A percentile compares a stretch with the other conserved stretches of the same genome.
Conservation (phyloP, 2,329 filamentous ascomycete species). For the Drechslera avenae region DNA sequence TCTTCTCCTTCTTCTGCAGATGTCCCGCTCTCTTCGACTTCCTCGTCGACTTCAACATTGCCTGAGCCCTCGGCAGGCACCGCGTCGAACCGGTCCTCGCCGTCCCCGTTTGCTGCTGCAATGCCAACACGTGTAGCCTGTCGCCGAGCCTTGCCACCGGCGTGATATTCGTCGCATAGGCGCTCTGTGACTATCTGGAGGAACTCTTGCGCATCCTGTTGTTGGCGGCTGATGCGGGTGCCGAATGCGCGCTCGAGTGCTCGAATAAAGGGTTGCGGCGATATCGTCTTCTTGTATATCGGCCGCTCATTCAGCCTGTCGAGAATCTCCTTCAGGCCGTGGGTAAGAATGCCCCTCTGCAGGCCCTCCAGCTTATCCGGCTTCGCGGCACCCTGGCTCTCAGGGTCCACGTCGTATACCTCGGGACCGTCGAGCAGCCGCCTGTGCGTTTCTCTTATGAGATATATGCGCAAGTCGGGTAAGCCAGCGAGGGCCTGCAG, state of each 20-base stretch:
- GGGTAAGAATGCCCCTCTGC: slow-evolving; percentile 82
- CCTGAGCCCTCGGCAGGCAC: slow-evolving; percentile 25
- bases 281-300: slow-evolving; percentile 91
- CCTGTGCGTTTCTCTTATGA: slow-evolving; percentile 89
- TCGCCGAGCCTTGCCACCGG: slow-evolving; percentile 73
- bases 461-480: slow-evolving; percentile 84
- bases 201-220: slow-evolving; percentile 98
- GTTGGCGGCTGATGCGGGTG: slow-evolving; percentile 88
- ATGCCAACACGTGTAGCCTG: slow-evolving; percentile 53
- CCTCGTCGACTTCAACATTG: slow-evolving; percentile 43
- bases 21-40: slow-evolving; percentile 19
- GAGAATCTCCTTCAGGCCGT: slow-evolving; percentile 88
- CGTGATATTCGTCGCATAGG: slow-evolving; percentile 91
- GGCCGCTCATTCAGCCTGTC: slow-evolving; percentile 92
- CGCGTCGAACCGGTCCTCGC: slow-evolving; percentile 32
- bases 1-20: slow-evolving; percentile 63
- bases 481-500: slow-evolving; percentile 91
- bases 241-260: slow-evolving; percentile 85
- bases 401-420: slow-evolving; percentile 70
- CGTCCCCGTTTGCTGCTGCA: slow-evolving; percentile 26
- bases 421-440: slow-evolving; percentile 77
- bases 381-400: slow-evolving; percentile 48
- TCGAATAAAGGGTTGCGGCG: slow-evolving; percentile 80
- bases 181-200: slow-evolving; percentile 91
- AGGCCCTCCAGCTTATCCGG: slow-evolving; percentile 62